These are phyloP conservation scores for Venturia pyrina DNA, from an alignment of 2,329 filamentous ascomycete genomes.

Conservation along the genomic window DNA sequence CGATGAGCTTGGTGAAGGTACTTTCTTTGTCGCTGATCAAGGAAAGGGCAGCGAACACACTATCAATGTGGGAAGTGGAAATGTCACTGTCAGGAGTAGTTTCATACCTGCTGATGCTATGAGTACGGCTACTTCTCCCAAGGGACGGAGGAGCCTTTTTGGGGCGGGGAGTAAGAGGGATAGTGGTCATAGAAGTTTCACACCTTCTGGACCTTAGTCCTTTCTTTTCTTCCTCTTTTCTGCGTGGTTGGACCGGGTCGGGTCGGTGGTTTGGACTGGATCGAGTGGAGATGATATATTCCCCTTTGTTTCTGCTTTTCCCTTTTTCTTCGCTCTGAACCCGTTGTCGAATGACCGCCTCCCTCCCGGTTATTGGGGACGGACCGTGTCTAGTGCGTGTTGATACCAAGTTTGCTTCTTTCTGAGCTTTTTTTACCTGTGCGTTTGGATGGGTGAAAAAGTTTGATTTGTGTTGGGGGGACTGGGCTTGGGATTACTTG, in stretches of 20 bases:
- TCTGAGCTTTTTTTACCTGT: too few relatives aligned
- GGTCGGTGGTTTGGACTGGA: not conserved
- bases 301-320: not conserved
- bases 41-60: constrained; percentile 58
- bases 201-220: constrained; percentile 6
- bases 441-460: too few relatives aligned
- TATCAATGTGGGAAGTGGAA: constrained; percentile 62
- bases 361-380: not conserved
- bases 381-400: not conserved
- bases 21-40: constrained; percentile 88
- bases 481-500: too few relatives aligned
- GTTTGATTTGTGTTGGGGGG: too few relatives aligned
- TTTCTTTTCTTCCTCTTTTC: not conserved
- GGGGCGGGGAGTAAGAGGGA: constrained; percentile 27
- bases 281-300: not conserved
- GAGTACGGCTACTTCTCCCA: constrained; percentile 32
- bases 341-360: not conserved
- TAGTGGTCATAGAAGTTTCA: constrained; percentile 15
- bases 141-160: constrained; percentile 29
- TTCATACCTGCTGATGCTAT: constrained; percentile 48
- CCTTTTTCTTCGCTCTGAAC: not conserved
- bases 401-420: not conserved
- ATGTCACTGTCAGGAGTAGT: constrained; percentile 61
- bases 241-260: not conserved
- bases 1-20: constrained; percentile 69